These are phyloP conservation scores for Torulaspora microellipsoides DNA, from an alignment of 805 yeast genomes.

Conservation along the genomic window DNA sequence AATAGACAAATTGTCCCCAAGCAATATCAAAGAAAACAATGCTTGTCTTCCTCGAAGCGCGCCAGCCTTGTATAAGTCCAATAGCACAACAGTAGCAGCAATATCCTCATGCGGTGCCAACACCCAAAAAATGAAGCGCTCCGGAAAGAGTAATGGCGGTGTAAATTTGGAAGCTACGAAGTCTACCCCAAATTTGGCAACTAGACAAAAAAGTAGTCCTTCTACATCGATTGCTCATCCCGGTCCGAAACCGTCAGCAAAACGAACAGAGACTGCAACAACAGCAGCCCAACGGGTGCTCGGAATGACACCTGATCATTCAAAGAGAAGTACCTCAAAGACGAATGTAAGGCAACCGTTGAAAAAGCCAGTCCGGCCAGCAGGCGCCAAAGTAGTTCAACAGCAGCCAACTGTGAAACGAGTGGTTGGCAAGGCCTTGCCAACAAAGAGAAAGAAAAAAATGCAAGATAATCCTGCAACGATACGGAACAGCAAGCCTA, in stretches of 20 bases:
- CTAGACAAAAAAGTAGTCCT: constrained; percentile 6
- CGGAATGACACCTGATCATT: constrained; percentile 2
- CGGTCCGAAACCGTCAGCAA: background rate
- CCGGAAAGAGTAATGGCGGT: background rate
- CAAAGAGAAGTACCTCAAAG: background rate
- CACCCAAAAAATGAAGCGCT: background rate
- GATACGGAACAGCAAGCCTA: background rate
- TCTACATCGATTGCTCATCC: background rate
- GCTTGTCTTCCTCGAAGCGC: background rate
- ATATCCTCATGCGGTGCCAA: background rate
- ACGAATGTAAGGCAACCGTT: background rate
- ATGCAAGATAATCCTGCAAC: background rate
- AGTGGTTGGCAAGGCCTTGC: constrained; percentile 1
- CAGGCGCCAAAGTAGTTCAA: background rate
- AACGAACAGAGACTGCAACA: constrained; percentile 8
- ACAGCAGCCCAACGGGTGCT: constrained; percentile 10
- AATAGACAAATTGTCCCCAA: no score
- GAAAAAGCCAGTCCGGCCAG: constrained; percentile 3
- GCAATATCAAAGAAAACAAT: no score
- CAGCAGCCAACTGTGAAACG: constrained; percentile 1
- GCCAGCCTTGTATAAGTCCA: constrained; percentile 4
- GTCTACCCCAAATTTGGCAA: constrained; percentile 18
- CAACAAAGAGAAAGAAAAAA: constrained; percentile 1
- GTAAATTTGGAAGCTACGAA: constrained; percentile 12
- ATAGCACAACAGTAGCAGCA: constrained; percentile 3